A percentile compares a stretch with the other conserved stretches of the same genome.
Evolutionary conservation across 257 asterid species (phyloP).

Genomic region (Jasminum sambac): DNA sequence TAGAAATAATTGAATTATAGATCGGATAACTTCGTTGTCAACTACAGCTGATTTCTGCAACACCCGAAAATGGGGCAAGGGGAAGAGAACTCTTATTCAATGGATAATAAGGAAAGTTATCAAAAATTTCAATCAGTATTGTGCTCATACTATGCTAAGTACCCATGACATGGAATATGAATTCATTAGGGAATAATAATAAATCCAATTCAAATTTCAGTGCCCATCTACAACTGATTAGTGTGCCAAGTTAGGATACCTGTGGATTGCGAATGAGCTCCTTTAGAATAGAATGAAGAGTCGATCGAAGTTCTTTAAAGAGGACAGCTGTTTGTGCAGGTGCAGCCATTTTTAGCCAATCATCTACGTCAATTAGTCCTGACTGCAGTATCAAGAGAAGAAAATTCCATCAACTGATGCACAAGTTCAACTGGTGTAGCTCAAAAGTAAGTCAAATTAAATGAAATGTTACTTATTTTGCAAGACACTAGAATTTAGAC

Average conservation of each 20-base stretch:
- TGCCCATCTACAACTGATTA: no score
- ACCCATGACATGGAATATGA: no score
- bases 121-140: not conserved
- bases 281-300: constrained; percentile 78
- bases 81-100: not conserved
- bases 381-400: constrained; percentile 54
- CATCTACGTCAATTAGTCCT: constrained; percentile 69
- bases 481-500: not conserved
- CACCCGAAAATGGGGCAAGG: constrained; percentile 13
- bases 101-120: not conserved
- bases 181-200: no score
- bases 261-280: constrained; percentile 82
- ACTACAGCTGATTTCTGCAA: constrained; percentile 44
- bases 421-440: not conserved
- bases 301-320: constrained; percentile 79
- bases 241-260: constrained; percentile 51
- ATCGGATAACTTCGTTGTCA: constrained; percentile 71
- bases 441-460: not conserved
- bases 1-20: constrained; percentile 76
- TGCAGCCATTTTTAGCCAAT: constrained; percentile 85
- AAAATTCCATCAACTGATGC: not conserved
- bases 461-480: not conserved
- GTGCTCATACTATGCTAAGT: no score
- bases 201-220: no score
- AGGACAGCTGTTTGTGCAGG: constrained; percentile 97